phyloP scores from a whole-genome alignment of 2,329 filamentous ascomycete genomes.

The Cytospora mali region DNA sequence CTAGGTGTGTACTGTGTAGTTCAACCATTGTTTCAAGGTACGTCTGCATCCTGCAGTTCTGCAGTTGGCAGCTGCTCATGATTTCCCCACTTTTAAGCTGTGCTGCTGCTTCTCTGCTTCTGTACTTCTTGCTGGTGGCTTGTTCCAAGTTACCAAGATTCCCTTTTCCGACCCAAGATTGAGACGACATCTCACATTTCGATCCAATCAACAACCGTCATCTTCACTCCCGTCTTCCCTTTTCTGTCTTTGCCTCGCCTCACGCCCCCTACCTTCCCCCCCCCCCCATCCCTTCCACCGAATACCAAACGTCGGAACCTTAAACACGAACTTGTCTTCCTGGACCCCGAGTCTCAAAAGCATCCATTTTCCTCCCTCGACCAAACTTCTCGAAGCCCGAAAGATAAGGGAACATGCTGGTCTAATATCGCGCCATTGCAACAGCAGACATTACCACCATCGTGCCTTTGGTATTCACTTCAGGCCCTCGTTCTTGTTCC shows the following conservation, averaged over 20 bases:
- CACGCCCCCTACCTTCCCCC: not conserved
- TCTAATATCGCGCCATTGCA: constrained; percentile 19
- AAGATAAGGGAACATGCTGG: constrained; percentile 20
- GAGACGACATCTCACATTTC: constrained; percentile 1
- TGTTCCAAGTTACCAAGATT: constrained; percentile 4
- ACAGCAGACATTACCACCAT: not conserved
- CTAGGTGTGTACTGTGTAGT: too few species aligned
- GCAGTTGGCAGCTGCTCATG: not conserved
- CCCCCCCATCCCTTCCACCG: not conserved
- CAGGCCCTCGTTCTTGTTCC: constrained; percentile 3
- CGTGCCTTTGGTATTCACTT: constrained; percentile 18
- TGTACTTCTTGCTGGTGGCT: not conserved
- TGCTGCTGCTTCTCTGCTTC: not conserved
- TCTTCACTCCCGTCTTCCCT: not conserved
- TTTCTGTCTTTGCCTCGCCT: not conserved
- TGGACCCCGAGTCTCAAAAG: not conserved
- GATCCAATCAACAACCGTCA: constrained; percentile 14
- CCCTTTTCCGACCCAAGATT: constrained; percentile 3
- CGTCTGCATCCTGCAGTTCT: not conserved
- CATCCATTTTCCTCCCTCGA: constrained; percentile 1
- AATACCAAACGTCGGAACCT: not conserved
- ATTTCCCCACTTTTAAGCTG: not conserved
- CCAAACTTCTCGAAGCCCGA: constrained; percentile 8
- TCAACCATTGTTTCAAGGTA: not conserved
- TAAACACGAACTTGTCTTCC: constrained; percentile 4